Base-by-base conservation (phyloP, 176 grass and related monocot genomes). In the Bothriochloa decipiens region DNA sequence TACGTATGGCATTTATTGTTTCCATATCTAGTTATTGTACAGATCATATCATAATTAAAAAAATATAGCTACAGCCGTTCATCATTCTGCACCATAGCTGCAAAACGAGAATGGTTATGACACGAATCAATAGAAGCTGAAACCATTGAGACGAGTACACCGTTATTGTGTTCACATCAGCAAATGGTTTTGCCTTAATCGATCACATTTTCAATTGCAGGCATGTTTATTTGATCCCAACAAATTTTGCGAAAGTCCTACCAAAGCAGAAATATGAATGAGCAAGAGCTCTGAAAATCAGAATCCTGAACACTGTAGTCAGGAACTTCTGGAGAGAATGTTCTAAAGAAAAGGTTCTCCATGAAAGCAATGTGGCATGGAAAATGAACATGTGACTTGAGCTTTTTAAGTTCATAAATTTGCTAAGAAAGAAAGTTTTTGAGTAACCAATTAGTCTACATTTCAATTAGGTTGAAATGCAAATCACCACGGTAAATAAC, bases 131-230 rank as follows among this genome's bases (percentile, higher is more conserved):
- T 20, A 81, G 35, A 41, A 76, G 18, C 37, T 35, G 36, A 76
- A 33, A 12, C 18, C 78, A 76, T 36, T 68, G 22, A 87, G 63
- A 68, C 60, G 27, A 76, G 47, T 16, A 37, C 63, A 26, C 28
- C 13, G 14, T 36, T 75, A 82, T 81, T 27, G 68, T 41, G 17
- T 76, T 75, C 58, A 57, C 15, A 33, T 32, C 14, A 4, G 40
- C 45, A 49, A 75, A 53, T 68, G 39, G 25, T 29, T 87, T 88
- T 81, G 76, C 46, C 46, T 68, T 57, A 49, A 80, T 46, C 7
- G 15, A 41, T 36, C 37, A 26, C 27, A 45, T 8, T 69, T 75
- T 85, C 33, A 47, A 46, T 20, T 68, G 22, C 33, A 60, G n/a
- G 57, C 37, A 11, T 60, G 68, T 68, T 79, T 3, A 18, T 69